phyloP scores from a whole-genome alignment of 1,139 yeast genomes.

The Meyerozyma athensensis region DNA sequence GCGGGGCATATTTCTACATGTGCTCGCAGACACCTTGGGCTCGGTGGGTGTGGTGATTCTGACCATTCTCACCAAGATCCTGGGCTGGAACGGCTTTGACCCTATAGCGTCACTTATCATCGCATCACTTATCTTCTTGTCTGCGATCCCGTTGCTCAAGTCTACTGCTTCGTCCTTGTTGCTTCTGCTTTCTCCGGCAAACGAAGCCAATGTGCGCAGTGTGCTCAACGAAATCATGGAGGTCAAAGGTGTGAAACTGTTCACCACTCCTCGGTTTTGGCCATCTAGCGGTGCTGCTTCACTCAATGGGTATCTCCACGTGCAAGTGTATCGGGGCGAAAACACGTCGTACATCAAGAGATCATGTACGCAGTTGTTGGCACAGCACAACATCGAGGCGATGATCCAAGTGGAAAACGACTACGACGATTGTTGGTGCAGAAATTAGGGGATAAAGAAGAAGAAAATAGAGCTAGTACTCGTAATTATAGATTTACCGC shows the following conservation, averaged over 20 bases:
- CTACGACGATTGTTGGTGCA: conserved; percentile 60
- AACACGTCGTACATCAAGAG: conserved; percentile 57
- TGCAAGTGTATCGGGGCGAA: conserved; percentile 66
- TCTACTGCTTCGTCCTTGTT: conserved; percentile 76
- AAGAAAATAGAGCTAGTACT: neutral
- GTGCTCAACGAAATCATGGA: conserved; percentile 62
- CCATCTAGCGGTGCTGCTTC: conserved; percentile 44
- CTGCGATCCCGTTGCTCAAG: conserved; percentile 78
- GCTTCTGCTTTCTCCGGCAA: conserved; percentile 49
- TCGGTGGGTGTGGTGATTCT: conserved; percentile 94
- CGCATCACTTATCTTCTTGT: conserved; percentile 70
- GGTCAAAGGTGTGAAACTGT: conserved; percentile 77
- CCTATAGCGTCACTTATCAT: conserved; percentile 89
- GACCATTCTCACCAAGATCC: conserved; percentile 58
- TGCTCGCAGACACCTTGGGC: conserved; percentile 92
- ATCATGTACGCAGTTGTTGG: conserved; percentile 50
- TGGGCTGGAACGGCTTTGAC: conserved; percentile 68
- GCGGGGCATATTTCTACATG: conserved; percentile 91
- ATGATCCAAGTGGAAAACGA: conserved; percentile 61
- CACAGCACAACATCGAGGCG: conserved; percentile 34
- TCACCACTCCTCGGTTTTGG: conserved; percentile 91
- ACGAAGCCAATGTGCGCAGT: conserved; percentile 57
- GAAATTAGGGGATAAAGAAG: neutral
- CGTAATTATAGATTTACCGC: neutral
- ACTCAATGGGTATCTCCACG: conserved; percentile 59